Conservation (phyloP, 2,329 filamentous ascomycete genomes). For the Lizonia empirigonia region DNA sequence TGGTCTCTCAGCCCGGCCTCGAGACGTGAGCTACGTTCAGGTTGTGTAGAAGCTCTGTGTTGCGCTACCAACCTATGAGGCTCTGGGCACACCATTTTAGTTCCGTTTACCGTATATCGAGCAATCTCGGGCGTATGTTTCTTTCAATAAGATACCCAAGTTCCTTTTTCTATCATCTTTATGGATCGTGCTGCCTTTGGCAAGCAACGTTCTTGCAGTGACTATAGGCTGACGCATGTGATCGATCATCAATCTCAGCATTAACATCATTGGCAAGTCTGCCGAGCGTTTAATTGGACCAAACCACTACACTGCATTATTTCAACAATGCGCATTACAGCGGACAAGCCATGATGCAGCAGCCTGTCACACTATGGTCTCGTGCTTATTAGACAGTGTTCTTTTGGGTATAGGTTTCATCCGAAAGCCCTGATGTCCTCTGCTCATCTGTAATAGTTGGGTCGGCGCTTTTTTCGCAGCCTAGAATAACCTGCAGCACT, state of each 20-base stretch:
- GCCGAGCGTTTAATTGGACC: background rate
- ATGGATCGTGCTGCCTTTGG: background rate
- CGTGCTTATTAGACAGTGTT: constrained; percentile 5
- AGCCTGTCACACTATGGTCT: constrained; percentile 1
- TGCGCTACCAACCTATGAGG: background rate
- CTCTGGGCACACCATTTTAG: background rate
- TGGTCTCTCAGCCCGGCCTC: background rate
- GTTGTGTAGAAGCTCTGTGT: background rate
- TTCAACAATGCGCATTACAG: background rate
- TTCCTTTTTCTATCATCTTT: background rate
- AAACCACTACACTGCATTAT: background rate
- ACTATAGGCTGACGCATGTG: background rate
- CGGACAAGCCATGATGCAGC: constrained; percentile 13
- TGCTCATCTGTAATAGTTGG: too few relatives aligned
- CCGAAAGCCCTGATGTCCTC: too few relatives aligned
- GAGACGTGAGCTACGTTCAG: background rate
- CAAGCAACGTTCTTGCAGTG: background rate
- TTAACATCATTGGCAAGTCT: background rate
- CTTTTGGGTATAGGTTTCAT: too few relatives aligned
- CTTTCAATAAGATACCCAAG: constrained; percentile 10
- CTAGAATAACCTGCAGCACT: too few relatives aligned
- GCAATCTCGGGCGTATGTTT: constrained; percentile 5
- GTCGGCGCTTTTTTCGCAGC: too few relatives aligned
- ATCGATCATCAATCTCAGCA: background rate
- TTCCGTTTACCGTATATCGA: background rate